phyloP scores from a whole-genome alignment of 2,329 filamentous ascomycete species.

The Aureobasidium sp. region DNA sequence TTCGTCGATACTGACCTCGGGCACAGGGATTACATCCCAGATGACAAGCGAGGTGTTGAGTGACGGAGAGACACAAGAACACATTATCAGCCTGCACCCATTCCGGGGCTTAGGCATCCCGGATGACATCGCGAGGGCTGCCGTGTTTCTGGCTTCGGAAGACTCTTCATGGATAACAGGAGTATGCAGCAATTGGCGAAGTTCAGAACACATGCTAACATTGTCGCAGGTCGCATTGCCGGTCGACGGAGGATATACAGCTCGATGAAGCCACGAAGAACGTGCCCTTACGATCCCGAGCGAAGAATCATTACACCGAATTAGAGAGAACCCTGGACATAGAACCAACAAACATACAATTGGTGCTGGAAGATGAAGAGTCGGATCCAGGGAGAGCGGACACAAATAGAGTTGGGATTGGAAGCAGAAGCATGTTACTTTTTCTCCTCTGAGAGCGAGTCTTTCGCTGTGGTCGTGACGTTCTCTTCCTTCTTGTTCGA shows the following conservation, averaged over 20 bases:
- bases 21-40: slow-evolving; percentile 2
- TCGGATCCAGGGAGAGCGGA: not conserved
- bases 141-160: slow-evolving; percentile 21
- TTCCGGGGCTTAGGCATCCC: slow-evolving; percentile 27
- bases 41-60: slow-evolving; percentile 22
- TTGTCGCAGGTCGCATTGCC: slow-evolving; percentile 5
- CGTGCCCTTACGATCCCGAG: not conserved
- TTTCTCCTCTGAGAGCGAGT: not conserved
- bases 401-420: slow-evolving; percentile 9
- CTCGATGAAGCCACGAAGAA: not conserved
- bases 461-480: not conserved
- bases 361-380: not conserved
- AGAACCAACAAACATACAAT: not conserved
- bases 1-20: not conserved
- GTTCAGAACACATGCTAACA: not conserved
- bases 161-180: slow-evolving; percentile 20
- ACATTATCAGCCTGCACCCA: slow-evolving; percentile 27
- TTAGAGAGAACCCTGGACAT: not conserved
- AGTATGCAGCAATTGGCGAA: slow-evolving; percentile 3
- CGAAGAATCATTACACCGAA: not conserved
- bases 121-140: slow-evolving; percentile 19
- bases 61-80: slow-evolving; percentile 22
- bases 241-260: slow-evolving; percentile 14
- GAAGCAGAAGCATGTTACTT: not conserved
- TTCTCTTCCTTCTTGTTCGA: slow-evolving; percentile 16